phyloP scores from a whole-genome alignment of 2,329 filamentous ascomycete genomes.

The Colletotrichum eleusines region DNA sequence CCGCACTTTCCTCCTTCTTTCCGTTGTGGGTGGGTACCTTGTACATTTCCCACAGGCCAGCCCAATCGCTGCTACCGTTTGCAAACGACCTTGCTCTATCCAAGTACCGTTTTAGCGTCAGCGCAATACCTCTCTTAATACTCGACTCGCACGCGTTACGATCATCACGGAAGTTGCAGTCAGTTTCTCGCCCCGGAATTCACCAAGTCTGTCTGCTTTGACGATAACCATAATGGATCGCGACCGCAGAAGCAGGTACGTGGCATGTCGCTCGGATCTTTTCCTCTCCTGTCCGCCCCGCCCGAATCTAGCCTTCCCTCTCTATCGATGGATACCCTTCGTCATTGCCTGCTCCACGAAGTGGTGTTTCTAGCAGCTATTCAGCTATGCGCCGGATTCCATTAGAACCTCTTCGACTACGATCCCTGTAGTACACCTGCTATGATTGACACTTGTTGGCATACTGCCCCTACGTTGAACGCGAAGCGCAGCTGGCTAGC shows the following conservation, averaged over 20 bases:
- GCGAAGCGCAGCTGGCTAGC: neutral
- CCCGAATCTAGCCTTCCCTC: neutral
- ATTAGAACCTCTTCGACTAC: neutral
- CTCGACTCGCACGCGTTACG: conserved; percentile 27
- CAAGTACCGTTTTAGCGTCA: conserved; percentile 30
- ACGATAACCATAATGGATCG: conserved; percentile 49
- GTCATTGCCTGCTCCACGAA: neutral
- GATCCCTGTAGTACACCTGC: neutral
- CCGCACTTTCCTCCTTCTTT: neutral
- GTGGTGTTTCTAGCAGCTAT: neutral
- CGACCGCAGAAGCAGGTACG: conserved; percentile 55
- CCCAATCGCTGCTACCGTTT: conserved; percentile 15
- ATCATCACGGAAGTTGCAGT: conserved; percentile 8
- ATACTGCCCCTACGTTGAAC: neutral
- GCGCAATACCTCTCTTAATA: conserved; percentile 17
- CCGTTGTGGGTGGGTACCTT: conserved; percentile 18
- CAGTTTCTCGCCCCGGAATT: neutral
- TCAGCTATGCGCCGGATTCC: no score
- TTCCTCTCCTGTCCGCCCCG: neutral
- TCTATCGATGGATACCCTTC: neutral
- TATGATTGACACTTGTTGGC: neutral
- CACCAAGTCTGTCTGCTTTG: neutral
- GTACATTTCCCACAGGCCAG: conserved; percentile 21
- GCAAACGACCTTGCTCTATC: conserved; percentile 33
- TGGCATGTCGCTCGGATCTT: neutral